Evolutionary conservation across 2,329 filamentous ascomycete species (phyloP), one percentile per base, ranked within the genome.

Genomic region (Ceratocystis huliohia): DNA sequence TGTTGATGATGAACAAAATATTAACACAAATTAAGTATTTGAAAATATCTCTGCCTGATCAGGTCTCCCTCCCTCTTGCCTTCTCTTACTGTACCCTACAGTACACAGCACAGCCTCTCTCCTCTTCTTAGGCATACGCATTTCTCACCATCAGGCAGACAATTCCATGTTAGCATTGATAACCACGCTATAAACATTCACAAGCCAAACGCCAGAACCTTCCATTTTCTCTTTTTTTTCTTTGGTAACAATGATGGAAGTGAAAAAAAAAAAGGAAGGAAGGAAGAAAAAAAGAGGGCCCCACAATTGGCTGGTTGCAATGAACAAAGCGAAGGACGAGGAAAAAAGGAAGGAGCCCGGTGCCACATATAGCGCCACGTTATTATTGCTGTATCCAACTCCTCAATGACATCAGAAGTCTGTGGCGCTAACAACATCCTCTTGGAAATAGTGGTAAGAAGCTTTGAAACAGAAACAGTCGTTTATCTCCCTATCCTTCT

Each of bases 181-280:
- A 5, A 41, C 37, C 10, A 15, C 10, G 10, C 53, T 57, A 28
- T 30, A 57, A 28, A 33, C 6, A 57, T 57, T 57, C 25, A 57
- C 53, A 28, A 57, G 28, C 25, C 37, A 25, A 53, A 25, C 48
- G n/a, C 48, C 25, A 57, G 53, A 57, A 57, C 22, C 53, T 57
- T 57, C 25, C 30, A 57, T 57, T 50, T 48, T 17, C 46, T 48
- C n/a, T 22, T 48, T 61, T 61, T 33, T 37, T 33, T 33, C 59
- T 17, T 28, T 56, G 13, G 28, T 56, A 22, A 59, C 48, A 17
- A 41, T 28, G 41, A 61, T 33, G 10, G 45, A 28, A 7, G 20
- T 44, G 30, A 8, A 44, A 66, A 20, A 30, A 50, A 63, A 30
- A 41, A 28, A 37, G 56, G 28, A 66, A 30, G 53, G 61, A 63